These are phyloP conservation scores for Naganishia cerealis DNA, from an alignment of 1,284 basidiomycete species.

Conservation along the genomic window DNA sequence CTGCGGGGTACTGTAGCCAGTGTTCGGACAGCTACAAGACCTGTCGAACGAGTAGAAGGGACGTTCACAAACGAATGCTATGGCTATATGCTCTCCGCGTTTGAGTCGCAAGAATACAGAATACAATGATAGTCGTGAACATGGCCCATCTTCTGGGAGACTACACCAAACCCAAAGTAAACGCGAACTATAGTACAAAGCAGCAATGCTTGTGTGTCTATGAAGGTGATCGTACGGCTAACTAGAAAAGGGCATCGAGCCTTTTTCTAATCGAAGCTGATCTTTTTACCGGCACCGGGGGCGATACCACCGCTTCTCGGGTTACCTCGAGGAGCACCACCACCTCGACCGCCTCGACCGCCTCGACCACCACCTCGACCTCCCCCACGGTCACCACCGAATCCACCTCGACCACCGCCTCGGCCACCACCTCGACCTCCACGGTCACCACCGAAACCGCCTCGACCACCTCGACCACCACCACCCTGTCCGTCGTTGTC, in stretches of 20 bases:
- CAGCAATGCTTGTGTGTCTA: conserved; percentile 7
- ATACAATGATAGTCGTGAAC: conserved; percentile 5
- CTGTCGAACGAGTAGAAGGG: not conserved
- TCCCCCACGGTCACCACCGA: conserved; percentile 47
- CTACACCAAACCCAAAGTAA: conserved; percentile 5
- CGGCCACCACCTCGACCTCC: conserved; percentile 56
- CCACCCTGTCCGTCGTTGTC: conserved; percentile 63
- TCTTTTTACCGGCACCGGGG: conserved; percentile 75
- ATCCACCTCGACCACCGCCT: conserved; percentile 53
- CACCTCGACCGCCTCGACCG: not conserved
- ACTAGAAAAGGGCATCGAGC: not conserved
- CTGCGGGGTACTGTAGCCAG: not conserved
- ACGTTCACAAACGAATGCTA: conserved; percentile 1
- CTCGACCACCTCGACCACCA: conserved; percentile 56
- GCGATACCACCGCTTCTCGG: conserved; percentile 73
- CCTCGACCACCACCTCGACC: conserved; percentile 51
- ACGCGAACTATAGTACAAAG: conserved; percentile 6
- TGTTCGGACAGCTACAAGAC: not conserved
- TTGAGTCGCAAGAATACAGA: not conserved
- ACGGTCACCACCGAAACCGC: conserved; percentile 50
- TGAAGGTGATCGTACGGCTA: not conserved
- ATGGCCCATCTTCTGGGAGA: conserved; percentile 1
- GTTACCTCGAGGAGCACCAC: conserved; percentile 32
- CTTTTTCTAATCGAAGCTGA: conserved; percentile 64
- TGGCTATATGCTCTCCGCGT: conserved; percentile 5